Evolutionary conservation across 2,329 filamentous ascomycete species (phyloP).

Genomic region (Mollisia scopiformis): DNA sequence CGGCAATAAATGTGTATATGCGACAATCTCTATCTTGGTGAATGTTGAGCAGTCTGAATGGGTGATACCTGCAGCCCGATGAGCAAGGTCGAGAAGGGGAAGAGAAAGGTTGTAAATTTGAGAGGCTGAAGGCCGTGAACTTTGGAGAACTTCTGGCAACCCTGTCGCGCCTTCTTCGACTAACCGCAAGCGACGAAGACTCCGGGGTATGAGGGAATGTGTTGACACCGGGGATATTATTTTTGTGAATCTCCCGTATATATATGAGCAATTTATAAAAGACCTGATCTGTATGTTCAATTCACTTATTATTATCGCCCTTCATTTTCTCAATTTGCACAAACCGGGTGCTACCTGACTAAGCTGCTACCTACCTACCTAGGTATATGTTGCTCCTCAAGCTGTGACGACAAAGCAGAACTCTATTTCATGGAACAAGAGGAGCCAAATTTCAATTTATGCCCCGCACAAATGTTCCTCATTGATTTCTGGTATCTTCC

Average conservation of each 20-base stretch:
- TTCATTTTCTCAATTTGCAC: no score
- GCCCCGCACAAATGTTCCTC: not conserved
- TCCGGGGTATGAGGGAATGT: no score
- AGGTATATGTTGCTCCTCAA: no score
- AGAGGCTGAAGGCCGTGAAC: slow-evolving; percentile 30
- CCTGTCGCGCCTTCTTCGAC: slow-evolving; percentile 1
- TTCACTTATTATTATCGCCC: no score
- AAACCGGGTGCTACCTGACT: no score
- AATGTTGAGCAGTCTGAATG: slow-evolving; percentile 29
- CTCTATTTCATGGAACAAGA: not conserved
- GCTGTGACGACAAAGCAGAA: not conserved
- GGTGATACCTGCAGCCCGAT: slow-evolving; percentile 36
- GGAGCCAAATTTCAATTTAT: not conserved
- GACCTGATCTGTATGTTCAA: not conserved
- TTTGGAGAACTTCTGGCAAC: slow-evolving; percentile 21
- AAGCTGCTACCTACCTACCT: no score
- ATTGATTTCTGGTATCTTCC: not conserved
- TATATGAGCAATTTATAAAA: no score
- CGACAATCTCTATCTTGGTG: slow-evolving; percentile 23
- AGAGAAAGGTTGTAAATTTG: slow-evolving; percentile 23
- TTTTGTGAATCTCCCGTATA: no score
- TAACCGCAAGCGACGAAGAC: no score
- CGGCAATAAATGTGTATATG: slow-evolving; percentile 34
- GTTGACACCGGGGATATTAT: not conserved
- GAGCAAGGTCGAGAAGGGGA: slow-evolving; percentile 24